phyloP scores from a whole-genome alignment of 495 filamentous ascomycete species.

The Trichoderma orchidacearum region DNA sequence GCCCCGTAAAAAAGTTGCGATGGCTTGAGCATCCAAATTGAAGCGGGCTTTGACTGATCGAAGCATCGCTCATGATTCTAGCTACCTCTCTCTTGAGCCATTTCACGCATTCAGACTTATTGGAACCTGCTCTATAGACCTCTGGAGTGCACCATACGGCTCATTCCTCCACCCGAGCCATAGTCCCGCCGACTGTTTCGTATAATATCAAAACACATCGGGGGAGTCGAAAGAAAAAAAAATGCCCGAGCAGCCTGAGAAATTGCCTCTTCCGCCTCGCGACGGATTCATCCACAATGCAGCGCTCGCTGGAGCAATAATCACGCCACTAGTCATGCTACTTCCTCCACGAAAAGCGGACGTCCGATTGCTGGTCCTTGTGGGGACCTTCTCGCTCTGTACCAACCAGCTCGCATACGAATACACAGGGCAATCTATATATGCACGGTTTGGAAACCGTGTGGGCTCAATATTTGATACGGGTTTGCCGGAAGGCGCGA shows the following conservation, averaged over 20 bases:
- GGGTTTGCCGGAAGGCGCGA: constrained; percentile 41
- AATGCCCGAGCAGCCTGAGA: background rate
- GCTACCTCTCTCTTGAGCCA: background rate
- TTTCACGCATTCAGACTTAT: background rate
- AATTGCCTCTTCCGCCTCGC: background rate
- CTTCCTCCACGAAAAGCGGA: constrained; percentile 75
- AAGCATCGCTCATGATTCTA: background rate
- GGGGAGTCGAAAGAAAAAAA: too few relatives aligned
- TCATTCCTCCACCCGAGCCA: too few relatives aligned
- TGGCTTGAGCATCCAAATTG: background rate
- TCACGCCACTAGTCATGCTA: constrained; percentile 53
- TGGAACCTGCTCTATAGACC: too few relatives aligned
- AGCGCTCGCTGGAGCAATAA: constrained; percentile 49
- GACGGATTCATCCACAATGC: constrained; percentile 40
- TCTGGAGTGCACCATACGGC: too few relatives aligned
- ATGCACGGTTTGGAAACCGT: constrained; percentile 28
- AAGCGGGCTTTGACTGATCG: background rate
- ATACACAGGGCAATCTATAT: constrained; percentile 43
- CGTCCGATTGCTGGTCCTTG: constrained; percentile 48
- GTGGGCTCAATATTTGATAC: constrained; percentile 9
- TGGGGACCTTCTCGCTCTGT: constrained; percentile 42
- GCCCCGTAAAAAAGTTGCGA: background rate
- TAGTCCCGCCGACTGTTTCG: too few relatives aligned
- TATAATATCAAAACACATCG: too few relatives aligned
- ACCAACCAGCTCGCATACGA: constrained; percentile 51